Percentiles rank a stretch among this genome's conserved stretches.
Conservation (phyloP, 192 early-diverging fungal genomes). For the Podila epicladia region DNA sequence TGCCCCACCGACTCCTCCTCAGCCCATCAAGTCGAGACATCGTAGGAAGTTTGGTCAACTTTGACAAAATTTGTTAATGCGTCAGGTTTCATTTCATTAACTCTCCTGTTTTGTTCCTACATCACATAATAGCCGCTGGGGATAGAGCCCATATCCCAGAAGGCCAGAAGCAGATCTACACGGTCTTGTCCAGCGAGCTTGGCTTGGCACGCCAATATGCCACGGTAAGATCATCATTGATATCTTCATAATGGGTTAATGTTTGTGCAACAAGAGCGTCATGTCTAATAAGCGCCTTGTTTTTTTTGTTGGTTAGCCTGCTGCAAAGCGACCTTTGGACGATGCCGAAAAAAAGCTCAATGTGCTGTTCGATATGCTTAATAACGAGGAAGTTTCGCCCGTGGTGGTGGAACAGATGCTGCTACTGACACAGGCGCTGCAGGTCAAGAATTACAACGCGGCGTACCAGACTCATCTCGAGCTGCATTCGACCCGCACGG, state of each 20-base stretch:
- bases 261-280: neutral
- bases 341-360: constrained; percentile 87
- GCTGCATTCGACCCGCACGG: constrained; percentile 44
- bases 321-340: constrained; percentile 77
- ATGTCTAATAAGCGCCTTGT: neutral
- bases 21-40: constrained; percentile 57
- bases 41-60: constrained; percentile 52
- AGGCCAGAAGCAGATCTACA: constrained; percentile 71
- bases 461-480: constrained; percentile 49
- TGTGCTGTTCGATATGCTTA: constrained; percentile 86
- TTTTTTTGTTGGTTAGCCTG: constrained; percentile 53
- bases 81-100: neutral
- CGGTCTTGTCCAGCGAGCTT: constrained; percentile 62
- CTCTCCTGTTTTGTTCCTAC: neutral
- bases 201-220: constrained; percentile 59
- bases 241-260: neutral
- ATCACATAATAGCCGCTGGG: constrained; percentile 66
- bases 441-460: constrained; percentile 48
- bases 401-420: constrained; percentile 70
- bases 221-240: constrained; percentile 38
- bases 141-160: constrained; percentile 87
- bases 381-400: constrained; percentile 75
- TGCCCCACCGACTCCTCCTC: constrained; percentile 55
- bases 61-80: neutral
- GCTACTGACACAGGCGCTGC: constrained; percentile 65